Evolutionary conservation across 495 filamentous ascomycete species (phyloP).

Genomic region (Copromyces sp.): DNA sequence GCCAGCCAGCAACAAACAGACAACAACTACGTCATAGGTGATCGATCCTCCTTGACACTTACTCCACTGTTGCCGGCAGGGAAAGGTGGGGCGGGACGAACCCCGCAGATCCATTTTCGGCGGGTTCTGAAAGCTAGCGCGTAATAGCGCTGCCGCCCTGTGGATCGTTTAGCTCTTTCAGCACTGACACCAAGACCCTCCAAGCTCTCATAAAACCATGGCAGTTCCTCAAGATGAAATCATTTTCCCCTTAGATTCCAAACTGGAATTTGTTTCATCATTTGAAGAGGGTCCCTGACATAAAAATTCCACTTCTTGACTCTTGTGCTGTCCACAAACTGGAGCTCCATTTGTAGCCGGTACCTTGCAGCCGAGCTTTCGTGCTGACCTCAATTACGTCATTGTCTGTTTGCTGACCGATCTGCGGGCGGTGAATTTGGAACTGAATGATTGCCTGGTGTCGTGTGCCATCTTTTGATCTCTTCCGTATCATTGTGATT

Average conservation of each 20-base stretch:
- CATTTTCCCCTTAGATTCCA: not conserved
- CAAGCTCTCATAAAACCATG: not conserved
- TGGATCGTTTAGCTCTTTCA: not conserved
- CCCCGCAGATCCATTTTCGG: not conserved
- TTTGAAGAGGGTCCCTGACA: too few species aligned
- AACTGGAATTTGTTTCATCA: not conserved
- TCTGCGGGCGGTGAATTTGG: not conserved
- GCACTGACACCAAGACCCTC: not conserved
- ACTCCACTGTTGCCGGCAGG: not conserved
- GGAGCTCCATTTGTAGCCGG: not conserved
- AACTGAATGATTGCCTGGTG: too few species aligned
- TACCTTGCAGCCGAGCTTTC: not conserved
- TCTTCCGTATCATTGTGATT: not conserved
- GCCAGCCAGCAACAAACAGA: not conserved
- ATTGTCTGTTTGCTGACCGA: not conserved
- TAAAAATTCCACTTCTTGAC: too few species aligned
- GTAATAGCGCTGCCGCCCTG: not conserved
- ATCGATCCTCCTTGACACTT: not conserved
- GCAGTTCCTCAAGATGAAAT: not conserved
- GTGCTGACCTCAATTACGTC: not conserved
- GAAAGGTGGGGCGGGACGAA: not conserved
- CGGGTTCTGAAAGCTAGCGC: not conserved
- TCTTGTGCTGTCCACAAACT: not conserved
- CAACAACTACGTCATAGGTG: conserved; percentile 19
- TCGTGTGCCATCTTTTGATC: not conserved